phyloP scores from a whole-genome alignment of 257 asterid genomes.

The Penstemon newberryi region DNA sequence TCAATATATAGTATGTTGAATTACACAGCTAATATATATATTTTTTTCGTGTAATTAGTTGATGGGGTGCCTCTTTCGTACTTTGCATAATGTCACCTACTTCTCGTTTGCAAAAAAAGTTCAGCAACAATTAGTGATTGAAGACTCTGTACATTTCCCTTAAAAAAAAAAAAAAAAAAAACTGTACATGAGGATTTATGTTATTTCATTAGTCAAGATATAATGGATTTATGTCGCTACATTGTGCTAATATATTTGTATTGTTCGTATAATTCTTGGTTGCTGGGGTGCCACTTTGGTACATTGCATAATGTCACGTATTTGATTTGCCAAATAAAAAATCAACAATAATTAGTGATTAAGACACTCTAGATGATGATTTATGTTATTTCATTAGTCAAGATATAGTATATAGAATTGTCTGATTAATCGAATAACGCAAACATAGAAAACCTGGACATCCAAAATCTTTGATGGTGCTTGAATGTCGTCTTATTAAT shows the following conservation, averaged over 20 bases:
- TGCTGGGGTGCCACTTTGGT: background rate
- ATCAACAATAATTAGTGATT: background rate
- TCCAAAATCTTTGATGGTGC: background rate
- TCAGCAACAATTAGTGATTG: background rate
- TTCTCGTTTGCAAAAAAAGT: background rate
- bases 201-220: background rate
- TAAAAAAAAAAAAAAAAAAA: no score
- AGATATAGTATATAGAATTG: slow-evolving; percentile 10
- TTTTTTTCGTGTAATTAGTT: no score
- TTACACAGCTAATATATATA: no score
- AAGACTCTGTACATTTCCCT: no score
- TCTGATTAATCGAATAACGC: background rate
- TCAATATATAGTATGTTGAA: no score
- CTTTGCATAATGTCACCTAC: no score
- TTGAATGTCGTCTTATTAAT: background rate
- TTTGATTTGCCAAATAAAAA: background rate
- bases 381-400: background rate
- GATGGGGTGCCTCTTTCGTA: no score
- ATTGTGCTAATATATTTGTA: background rate
- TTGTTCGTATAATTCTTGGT: slow-evolving; percentile 8
- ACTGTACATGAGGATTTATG: slow-evolving; percentile 2
- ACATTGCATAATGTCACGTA: background rate
- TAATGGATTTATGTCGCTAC: background rate
- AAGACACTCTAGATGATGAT: slow-evolving; percentile 10
- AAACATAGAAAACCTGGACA: background rate